Base-by-base conservation (phyloP, 1,284 basidiomycete species). In the Somion occarium region DNA sequence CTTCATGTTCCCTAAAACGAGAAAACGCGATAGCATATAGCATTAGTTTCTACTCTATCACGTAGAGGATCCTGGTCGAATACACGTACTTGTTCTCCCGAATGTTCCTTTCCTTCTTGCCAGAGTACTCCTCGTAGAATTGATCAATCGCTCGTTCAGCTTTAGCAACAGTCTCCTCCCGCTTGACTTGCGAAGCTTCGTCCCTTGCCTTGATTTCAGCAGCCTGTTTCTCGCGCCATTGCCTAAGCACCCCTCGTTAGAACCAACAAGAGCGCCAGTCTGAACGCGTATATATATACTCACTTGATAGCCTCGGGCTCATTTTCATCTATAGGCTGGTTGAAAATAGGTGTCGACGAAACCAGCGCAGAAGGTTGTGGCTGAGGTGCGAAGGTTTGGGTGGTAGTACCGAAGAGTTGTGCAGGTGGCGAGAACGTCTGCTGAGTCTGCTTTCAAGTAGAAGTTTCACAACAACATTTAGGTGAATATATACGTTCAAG, bases 101-200 rank as follows among this genome's bases (percentile, higher is more conserved):
- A 62, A 99, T 98, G 63, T 85, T 90, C 66, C 84, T 84, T 73
- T 96, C 93, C 75, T 97, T 98, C 74, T 92, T 89, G 57, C 80
- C 77, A 51, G 93, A 84, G 69, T 99, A 98, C 51, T 92, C 85
- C 64, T 93, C 92, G 69, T 99, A 99, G 69, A 98, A 99, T 63
- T 89, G 82, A 71, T 99, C 97, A 59, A 99, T 98, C 25, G 90
- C 80, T 61, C 86, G 83, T 69, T 98, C 94, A 19, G 97, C 97
- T 67, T 87, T 91, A 48, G 82, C 79, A 60, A 94, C 85, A 45
- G 88, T 92, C 64, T 96, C 93, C 60, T 92, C 88, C 60, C 89
- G 86, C 68, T 84, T 87, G 45, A 76, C 78, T 67, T 86, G 85
- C 37, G 90, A 88, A 44, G 79, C 82, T 59, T 91, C 92, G 66